Conservation (phyloP, 768 basidiomycete genomes). For the Agrocybe chaxingu region DNA sequence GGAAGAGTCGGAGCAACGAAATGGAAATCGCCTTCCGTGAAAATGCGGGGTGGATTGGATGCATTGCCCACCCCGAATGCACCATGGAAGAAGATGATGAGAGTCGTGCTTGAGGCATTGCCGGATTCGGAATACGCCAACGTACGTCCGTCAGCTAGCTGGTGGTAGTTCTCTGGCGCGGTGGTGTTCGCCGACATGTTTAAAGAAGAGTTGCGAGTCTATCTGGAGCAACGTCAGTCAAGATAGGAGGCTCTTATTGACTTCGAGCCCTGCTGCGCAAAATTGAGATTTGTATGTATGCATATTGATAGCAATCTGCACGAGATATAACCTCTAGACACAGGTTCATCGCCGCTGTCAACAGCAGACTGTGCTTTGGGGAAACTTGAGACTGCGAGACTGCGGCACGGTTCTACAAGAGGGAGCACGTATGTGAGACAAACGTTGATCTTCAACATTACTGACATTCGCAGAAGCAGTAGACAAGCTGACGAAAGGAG, state of each 20-base stretch:
- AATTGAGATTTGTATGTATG: too few relatives aligned
- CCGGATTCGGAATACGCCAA: slow-evolving; percentile 56
- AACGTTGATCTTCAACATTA: too few relatives aligned
- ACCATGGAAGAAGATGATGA: slow-evolving; percentile 58
- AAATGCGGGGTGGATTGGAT: slow-evolving; percentile 25
- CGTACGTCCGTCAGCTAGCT: slow-evolving; percentile 40
- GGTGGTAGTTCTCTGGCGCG: slow-evolving; percentile 32
- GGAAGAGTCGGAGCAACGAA: slow-evolving; percentile 51
- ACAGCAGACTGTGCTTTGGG: too few relatives aligned
- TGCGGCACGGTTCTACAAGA: too few relatives aligned
- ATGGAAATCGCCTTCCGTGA: slow-evolving; percentile 40
- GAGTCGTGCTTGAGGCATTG: slow-evolving; percentile 41
- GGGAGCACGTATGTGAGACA: too few relatives aligned
- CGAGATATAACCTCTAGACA: too few relatives aligned
- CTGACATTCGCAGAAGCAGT: too few relatives aligned
- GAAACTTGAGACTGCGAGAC: too few relatives aligned
- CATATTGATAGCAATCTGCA: too few relatives aligned
- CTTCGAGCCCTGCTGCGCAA: too few relatives aligned
- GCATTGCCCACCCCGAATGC: slow-evolving; percentile 48
- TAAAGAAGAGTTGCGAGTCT: neutral
- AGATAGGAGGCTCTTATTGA: too few relatives aligned
- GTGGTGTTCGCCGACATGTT: neutral
- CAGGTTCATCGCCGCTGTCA: too few relatives aligned
- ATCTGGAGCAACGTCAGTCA: neutral
- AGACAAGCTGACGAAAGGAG: neutral